Evolutionary conservation across 169 alveolate genomes (phyloP).

Genomic region (Sarcocystis neurona): DNA sequence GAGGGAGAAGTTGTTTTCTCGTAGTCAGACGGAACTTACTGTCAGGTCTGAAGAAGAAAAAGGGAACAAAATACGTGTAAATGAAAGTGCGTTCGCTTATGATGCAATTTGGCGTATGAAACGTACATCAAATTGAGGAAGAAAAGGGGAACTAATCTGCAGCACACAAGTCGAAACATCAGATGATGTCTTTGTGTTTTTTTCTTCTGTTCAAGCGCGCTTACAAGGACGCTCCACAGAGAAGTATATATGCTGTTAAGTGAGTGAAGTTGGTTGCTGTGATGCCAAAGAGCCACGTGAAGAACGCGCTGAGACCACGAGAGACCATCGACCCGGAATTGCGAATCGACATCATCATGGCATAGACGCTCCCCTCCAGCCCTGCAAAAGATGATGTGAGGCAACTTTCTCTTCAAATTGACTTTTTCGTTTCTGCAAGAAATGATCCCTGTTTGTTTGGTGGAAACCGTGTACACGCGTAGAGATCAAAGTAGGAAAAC

Average conservation of each 20-base stretch:
- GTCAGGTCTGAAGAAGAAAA: slow-evolving; percentile 66
- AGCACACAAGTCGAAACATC: not conserved
- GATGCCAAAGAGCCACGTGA: slow-evolving; percentile 86
- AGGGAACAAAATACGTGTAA: not conserved
- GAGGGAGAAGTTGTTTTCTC: not conserved
- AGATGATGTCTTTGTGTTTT: not conserved
- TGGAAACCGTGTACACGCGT: too few species aligned
- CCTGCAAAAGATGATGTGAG: too few species aligned
- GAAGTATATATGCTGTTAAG: slow-evolving; percentile 85
- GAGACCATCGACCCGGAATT: slow-evolving; percentile 90
- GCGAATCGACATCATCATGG: slow-evolving; percentile 91
- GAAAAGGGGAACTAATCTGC: slow-evolving; percentile 80
- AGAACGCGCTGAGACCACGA: slow-evolving; percentile 88
- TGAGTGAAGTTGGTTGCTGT: slow-evolving; percentile 87
- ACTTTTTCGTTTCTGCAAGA: too few species aligned
- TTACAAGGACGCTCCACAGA: slow-evolving; percentile 79
- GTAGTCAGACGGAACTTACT: slow-evolving; percentile 21
- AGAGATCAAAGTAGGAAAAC: too few species aligned
- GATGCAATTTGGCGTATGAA: slow-evolving; percentile 22
- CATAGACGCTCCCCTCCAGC: slow-evolving; percentile 96
- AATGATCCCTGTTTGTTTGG: too few species aligned
- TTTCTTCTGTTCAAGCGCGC: not conserved
- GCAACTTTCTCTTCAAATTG: too few species aligned
- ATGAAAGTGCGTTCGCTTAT: not conserved
- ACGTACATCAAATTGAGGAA: slow-evolving; percentile 68